Evolutionary conservation across 345 rosid species (phyloP), one percentile per base, ranked within the genome.

Genomic region (Pseudoturritis turrita): DNA sequence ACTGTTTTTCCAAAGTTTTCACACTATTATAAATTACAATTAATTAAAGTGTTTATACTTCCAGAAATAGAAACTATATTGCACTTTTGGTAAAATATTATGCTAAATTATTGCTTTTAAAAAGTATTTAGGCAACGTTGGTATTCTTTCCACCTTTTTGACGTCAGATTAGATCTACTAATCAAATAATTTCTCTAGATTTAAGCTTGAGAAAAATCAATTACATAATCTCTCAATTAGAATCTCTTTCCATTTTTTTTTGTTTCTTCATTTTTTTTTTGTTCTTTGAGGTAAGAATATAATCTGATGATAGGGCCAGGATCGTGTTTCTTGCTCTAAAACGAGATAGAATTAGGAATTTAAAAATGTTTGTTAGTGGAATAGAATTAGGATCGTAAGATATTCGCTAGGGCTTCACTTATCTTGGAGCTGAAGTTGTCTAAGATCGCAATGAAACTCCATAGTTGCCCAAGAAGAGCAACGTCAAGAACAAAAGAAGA

Each of bases 101-200:
- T 65, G 49, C 40, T 45, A 55, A 45, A 25, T 8, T 11, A 5
- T 36, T 50, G 29, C 52, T 55, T 55, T 65, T 23, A 0, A 1
- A 72, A 72, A 59, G 58, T 18, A 17, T 31, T 53, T 28, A 39
- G 41, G 75, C 31, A 71, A 59, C 39, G 44, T 50, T 71, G n/a
- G 22, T 28, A n/a, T 50, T 35, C 61, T 39, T 39, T 71, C 40
- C 28, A 25, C 58, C 59, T 14, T 37, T 60, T 19, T 41, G 8
- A 49, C 15, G n/a, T 33, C 3, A 33, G 37, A 33, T 8, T 33
- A 7, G 37, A 33, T 33, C 7, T 8, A 33, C 11, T 33, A 8
- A 9, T 33, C 37, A 9, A 33, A 33, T 33, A 8, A 7, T 8
- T 33, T 33, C 10, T 33, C 37, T 33, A 33, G 11, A 33, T 11